Base-by-base conservation (phyloP, 805 yeast species). In the Yarrowia divulgata region DNA sequence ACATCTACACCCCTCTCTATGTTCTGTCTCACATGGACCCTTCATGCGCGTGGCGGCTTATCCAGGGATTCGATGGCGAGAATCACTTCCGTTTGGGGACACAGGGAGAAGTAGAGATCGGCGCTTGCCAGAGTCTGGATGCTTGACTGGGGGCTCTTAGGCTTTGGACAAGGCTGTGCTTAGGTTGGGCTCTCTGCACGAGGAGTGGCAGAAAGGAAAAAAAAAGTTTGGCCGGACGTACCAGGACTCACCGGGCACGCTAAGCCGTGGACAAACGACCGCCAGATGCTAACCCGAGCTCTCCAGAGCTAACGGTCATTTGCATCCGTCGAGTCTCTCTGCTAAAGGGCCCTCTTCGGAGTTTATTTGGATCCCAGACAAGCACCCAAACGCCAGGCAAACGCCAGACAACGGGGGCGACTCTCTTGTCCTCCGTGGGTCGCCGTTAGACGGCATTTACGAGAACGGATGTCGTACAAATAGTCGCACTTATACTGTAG, bases 41-140 rank as follows among this genome's bases (percentile, higher is more conserved):
- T 57, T 57, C 14, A 54, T 54, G 63, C 63, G 48, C 63, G 63
- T 57, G 46, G 63, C 48, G 63, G 23, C 48, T 42, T 57, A 57
- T 57, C 63, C 63, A 57, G 63, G 63, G 63, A 54, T 37, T 57
- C 43, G 39, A 57, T 57, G 35, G 48, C 13, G 48, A 18, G 37
- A 40, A 57, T 40, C 48, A 32, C 42, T 57, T 57, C 63, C 63
- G 12, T 5, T 8, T 57, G 23, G 9, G 10, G 68, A 46, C 57
- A 23, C 45, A 50, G 57, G 57, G 57, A 13, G 68, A 39, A n/a
- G 35, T 48, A 10, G 63, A 10, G 63, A 57, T 57, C 63, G 63
- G 37, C 62, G 6, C n/a, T n/a, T 29, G 29, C 23, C 42, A 52
- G n/a, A 35, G 40, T 34, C 29, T 18, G 34, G 32, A 18, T 35